Evolutionary conservation across 495 filamentous ascomycete genomes (phyloP).

Genomic region (Hyaloscypha bicolor): DNA sequence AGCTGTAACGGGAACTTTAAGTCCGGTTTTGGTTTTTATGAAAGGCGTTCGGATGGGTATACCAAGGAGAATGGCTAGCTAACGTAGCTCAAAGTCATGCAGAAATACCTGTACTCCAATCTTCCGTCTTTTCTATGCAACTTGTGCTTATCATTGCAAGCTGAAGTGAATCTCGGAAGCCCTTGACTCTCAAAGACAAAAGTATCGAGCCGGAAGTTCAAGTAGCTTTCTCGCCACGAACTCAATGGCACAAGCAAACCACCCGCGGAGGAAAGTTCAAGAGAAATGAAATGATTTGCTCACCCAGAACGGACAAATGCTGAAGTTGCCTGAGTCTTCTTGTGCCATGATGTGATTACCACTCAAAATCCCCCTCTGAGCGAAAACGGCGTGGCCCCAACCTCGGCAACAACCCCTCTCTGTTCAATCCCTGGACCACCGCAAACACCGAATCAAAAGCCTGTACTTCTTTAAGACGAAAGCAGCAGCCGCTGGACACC

Average conservation of each 20-base stretch:
- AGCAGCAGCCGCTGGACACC: too few species aligned
- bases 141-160: neutral
- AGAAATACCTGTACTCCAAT: slow-evolving; percentile 31
- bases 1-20: neutral
- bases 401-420: neutral
- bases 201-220: too few species aligned
- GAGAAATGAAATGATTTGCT: too few species aligned
- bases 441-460: neutral
- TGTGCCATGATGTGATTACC: neutral
- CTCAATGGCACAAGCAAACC: too few species aligned
- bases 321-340: too few species aligned
- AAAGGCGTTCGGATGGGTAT: slow-evolving; percentile 18
- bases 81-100: slow-evolving; percentile 31
- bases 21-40: neutral
- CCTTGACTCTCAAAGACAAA: too few species aligned
- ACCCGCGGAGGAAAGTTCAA: too few species aligned
- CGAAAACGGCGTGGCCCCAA: neutral
- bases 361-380: neutral
- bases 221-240: too few species aligned
- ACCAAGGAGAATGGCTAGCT: slow-evolving; percentile 30
- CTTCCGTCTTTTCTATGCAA: neutral
- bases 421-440: neutral
- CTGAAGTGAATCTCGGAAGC: too few species aligned
- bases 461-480: neutral
- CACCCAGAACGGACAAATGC: too few species aligned